Percentiles rank a stretch among this genome's conserved stretches.
Conservation (phyloP, 2,329 filamentous ascomycete genomes). For the Conoideocrella luteorostrata region DNA sequence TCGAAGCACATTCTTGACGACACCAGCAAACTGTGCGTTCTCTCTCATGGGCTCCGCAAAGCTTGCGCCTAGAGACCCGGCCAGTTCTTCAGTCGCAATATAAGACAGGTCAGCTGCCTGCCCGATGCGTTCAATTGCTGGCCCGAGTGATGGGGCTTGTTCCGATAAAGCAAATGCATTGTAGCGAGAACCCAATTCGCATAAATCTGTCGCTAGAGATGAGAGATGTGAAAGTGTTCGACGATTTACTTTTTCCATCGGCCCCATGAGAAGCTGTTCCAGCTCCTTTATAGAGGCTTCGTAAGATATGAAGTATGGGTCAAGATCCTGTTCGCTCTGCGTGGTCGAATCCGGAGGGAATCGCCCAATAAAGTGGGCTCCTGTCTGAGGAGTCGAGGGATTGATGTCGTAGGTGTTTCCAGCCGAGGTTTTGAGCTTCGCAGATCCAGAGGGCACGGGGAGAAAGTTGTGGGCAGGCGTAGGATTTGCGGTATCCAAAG, state of each 20-base stretch:
- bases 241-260: conserved; percentile 95
- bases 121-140: conserved; percentile 88
- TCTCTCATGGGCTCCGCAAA: conserved; percentile 98
- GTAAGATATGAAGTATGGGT: conserved; percentile 92
- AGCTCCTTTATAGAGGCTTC: conserved; percentile 88
- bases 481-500: conserved; percentile 88
- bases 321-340: conserved; percentile 81
- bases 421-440: conserved; percentile 66
- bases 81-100: conserved; percentile 88
- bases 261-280: conserved; percentile 79
- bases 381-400: conserved; percentile 31
- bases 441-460: conserved; percentile 76
- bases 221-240: conserved; percentile 81
- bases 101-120: conserved; percentile 96
- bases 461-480: conserved; percentile 80
- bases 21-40: conserved; percentile 92
- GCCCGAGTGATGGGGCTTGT: conserved; percentile 77
- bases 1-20: conserved; percentile 80
- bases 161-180: conserved; percentile 96
- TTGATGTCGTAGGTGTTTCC: conserved; percentile 28
- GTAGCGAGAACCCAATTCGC: conserved; percentile 89
- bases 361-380: conserved; percentile 60
- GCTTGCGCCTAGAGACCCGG: conserved; percentile 77
- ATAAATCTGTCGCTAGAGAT: conserved; percentile 76
- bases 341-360: conserved; percentile 76